Evolutionary conservation across 2,329 filamentous ascomycete species (phyloP).

Genomic region (Botrytis fabae): DNA sequence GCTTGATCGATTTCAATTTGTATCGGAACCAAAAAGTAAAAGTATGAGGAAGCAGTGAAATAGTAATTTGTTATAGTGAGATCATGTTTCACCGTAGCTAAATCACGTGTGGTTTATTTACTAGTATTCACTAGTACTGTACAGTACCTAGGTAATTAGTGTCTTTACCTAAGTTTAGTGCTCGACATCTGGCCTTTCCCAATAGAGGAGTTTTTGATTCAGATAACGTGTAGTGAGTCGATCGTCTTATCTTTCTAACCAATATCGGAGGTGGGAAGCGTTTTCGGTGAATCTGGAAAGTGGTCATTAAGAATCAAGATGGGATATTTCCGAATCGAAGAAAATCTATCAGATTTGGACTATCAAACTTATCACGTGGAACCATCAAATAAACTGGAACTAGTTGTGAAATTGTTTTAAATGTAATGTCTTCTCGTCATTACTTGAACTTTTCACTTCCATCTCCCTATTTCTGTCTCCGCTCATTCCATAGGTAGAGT

Average conservation of each 20-base stretch:
- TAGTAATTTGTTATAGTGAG: not conserved
- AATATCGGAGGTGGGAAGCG: not conserved
- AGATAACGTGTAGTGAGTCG: not conserved
- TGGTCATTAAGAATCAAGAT: not conserved
- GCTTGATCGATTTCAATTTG: not conserved
- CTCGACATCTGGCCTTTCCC: not conserved
- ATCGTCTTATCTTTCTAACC: not conserved
- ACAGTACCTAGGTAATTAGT: not conserved
- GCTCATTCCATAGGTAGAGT: not conserved
- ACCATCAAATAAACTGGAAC: not conserved
- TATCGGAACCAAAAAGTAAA: not conserved
- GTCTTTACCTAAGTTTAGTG: not conserved
- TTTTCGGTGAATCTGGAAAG: not conserved
- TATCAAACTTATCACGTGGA: not conserved
- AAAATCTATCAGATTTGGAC: not conserved
- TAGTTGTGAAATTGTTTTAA: fast-evolving
- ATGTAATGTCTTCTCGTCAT: not conserved
- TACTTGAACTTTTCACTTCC: not conserved
- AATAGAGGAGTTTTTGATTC: not conserved
- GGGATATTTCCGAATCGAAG: not conserved
- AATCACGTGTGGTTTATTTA: not conserved
- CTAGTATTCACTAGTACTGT: not conserved
- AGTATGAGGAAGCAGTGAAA: not conserved
- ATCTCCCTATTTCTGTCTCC: not conserved
- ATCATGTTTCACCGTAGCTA: not conserved